These are phyloP conservation scores for Carex pumila DNA, from an alignment of 176 grass and related monocot genomes.

Conservation along the genomic window DNA sequence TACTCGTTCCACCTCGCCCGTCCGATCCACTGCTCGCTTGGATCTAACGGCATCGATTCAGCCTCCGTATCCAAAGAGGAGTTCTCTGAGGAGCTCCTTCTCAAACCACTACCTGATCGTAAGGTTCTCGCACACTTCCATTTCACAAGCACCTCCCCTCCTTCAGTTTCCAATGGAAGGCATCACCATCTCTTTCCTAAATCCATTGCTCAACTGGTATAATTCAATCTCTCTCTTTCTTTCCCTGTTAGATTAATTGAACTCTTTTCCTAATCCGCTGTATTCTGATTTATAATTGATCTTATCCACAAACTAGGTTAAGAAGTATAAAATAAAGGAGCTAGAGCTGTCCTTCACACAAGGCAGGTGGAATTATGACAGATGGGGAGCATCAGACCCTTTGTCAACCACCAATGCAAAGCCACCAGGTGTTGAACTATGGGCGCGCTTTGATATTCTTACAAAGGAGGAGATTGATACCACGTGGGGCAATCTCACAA, in stretches of 20 bases:
- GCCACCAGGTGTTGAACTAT: conserved; percentile 91
- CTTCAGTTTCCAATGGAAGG: conserved; percentile 24
- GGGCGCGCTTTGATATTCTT: conserved; percentile 73
- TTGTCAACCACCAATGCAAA: conserved; percentile 75
- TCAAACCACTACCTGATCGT: conserved; percentile 73
- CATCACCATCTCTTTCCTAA: conserved; percentile 87
- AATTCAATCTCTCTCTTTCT: not conserved
- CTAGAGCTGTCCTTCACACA: conserved; percentile 95
- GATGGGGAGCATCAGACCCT: conserved; percentile 90
- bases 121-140: conserved; percentile 84
- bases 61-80: conserved; percentile 21
- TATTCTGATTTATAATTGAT: conserved; percentile 17
- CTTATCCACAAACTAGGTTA: conserved; percentile 49
- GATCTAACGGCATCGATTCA: not conserved
- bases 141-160: conserved; percentile 55
- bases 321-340: conserved; percentile 76
- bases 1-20: not conserved
- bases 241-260: not conserved
- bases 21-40: not conserved
- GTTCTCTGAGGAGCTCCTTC: conserved; percentile 80
- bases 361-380: conserved; percentile 90
- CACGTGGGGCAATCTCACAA: conserved; percentile 90
- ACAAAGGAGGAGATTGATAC: conserved; percentile 46
- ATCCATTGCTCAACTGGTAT: conserved; percentile 84
- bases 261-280: not conserved